These are phyloP conservation scores for Candida yuanshanica DNA, from an alignment of 805 yeast genomes.

Conservation along the genomic window DNA sequence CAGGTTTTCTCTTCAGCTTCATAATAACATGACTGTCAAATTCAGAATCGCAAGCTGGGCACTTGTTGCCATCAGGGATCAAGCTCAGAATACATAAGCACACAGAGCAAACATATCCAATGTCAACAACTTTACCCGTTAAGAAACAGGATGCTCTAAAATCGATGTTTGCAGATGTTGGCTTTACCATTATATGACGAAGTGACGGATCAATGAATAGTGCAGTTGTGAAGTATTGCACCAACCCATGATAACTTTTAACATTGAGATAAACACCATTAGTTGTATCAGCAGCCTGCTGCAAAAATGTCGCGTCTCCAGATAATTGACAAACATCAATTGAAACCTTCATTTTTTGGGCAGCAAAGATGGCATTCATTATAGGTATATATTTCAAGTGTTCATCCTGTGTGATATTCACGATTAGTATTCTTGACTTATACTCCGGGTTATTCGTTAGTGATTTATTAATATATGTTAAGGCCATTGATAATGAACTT, in stretches of 20 bases:
- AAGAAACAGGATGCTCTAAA: conserved; percentile 92
- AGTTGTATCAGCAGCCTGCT: conserved; percentile 95
- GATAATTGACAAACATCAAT: conserved; percentile 87
- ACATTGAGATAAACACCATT: conserved; percentile 79
- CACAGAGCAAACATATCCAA: conserved; percentile 93
- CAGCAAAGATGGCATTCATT: conserved; percentile 94
- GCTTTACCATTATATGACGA: conserved; percentile 69
- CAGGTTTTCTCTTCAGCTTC: conserved; percentile 56
- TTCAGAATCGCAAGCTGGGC: conserved; percentile 83
- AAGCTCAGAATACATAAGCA: conserved; percentile 76
- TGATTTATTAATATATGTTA: conserved; percentile 67
- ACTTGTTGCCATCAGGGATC: conserved; percentile 58
- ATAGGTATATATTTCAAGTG: conserved; percentile 83
- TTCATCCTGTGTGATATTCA: conserved; percentile 67
- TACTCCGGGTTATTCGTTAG: conserved; percentile 37
- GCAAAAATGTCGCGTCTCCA: conserved; percentile 70
- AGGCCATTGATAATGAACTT: conserved; percentile 78
- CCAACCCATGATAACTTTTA: conserved; percentile 64
- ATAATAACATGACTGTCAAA: conserved; percentile 63
- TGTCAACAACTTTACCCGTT: conserved; percentile 84
- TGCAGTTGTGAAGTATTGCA: conserved; percentile 79
- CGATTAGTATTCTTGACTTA: conserved; percentile 59
- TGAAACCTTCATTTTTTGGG: conserved; percentile 85
- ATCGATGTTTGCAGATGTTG: conserved; percentile 81
- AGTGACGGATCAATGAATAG: conserved; percentile 82